Evolutionary conservation across 495 filamentous ascomycete genomes (phyloP), one percentile per base, ranked within the genome.

Genomic region (Aspergillus incahuasiensis): DNA sequence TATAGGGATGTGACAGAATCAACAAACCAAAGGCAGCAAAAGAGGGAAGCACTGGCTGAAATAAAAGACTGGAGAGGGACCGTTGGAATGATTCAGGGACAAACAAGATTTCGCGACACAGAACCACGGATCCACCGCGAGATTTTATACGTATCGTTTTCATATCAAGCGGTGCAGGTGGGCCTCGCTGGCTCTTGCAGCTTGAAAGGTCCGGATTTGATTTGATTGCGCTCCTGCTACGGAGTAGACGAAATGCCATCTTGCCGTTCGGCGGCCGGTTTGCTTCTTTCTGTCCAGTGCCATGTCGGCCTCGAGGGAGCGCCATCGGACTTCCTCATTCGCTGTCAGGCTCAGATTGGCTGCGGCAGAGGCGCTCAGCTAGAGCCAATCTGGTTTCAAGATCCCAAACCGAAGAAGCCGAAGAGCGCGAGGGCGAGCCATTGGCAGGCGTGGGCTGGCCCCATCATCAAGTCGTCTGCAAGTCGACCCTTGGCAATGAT

Each of bases 301-400:
- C 44, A 21, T 39, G 21, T 48, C 24, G 34, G 38, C 13, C 13
- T 40, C 38, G 38, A 12, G 38, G 38, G 5, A 18, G n/a, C 45
- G 48, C 13, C 44, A n/a, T 48, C 41, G 20, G 20, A 5, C 1
- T 34, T 13, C 34, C 34, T 42, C 19, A 48, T 30, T 56, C 44
- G 54, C 54, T 56, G 54, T 56, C 54, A 56, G 18, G 46, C 34
- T 35, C 22, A 50, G 54, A 56, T 56, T 56, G 54, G 54, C 54
- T 45, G 46, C 28, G 46, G 45, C 32, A 35, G 32, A 35, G 22
- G 32, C 44, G 24, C 21, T 35, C 12, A 45, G 19, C 35, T 55
- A 12, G 41, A 45, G n/a, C n/a, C 18, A 13, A 18, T 21, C 15
- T 30, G 6, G 32, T 35, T 15, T 35, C 24, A 52, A 25, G 25